Evolutionary conservation across 2,329 filamentous ascomycete species (phyloP), one percentile per base, ranked within the genome.

Genomic region (Verticillium nubilum): DNA sequence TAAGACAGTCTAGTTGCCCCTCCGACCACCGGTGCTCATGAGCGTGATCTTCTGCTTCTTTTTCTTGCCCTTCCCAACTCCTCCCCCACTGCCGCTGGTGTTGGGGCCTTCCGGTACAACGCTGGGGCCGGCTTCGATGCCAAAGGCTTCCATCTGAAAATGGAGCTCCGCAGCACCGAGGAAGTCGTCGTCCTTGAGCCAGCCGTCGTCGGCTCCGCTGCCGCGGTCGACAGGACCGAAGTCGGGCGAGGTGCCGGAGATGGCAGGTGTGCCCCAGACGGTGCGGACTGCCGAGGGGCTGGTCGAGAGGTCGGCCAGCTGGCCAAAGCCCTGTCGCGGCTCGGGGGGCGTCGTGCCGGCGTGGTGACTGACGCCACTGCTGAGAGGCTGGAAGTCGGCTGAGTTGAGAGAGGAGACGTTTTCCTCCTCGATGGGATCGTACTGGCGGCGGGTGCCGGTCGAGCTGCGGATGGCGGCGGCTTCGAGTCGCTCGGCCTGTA

Each of bases 201-300:
- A 97, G 0, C 93, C 94, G 70, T 97, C 93, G 62, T 92, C 86
- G 2, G 73, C 61, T 2, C 29, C 29, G 70, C 70, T 13, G 5
- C 42, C 19, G 6, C 42, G n/a, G 74, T 73, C 12, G 56, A 27
- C 42, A 55, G 57, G 35, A 56, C 59, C 35, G 13, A 42, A 31
- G 10, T 58, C 59, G 4, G 62, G 28, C 58, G 61, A 61, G 71
- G 67, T 12, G 1, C 74, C 62, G 2, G 80, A 70, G 2, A 96
- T 76, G 0, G 83, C 86, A 3, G 84, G 81, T 0, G 94, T 98
- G n/a, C 94, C 94, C 94, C 94, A 98, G 0, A 98, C 91, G 0
- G 94, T 98, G 62, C 86, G 87, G 47, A 84, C 79, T 0, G 86
- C 85, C 6, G 86, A 87, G 0, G 93, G 92, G 63, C 90, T 96